phyloP scores from a whole-genome alignment of 805 yeast genomes.

The Candida takata region DNA sequence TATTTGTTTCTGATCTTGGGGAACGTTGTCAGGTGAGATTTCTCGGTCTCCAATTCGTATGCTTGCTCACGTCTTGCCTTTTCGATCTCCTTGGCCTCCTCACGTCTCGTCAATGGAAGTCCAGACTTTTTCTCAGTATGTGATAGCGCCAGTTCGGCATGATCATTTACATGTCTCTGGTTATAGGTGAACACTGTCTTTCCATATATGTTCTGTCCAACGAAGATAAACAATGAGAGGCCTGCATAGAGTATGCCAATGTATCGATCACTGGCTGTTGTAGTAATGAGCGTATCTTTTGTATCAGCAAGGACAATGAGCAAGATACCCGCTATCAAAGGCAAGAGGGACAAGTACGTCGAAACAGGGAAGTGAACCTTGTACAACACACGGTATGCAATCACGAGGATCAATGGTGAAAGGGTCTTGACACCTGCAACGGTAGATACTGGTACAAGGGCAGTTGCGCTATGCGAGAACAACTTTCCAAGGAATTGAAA shows the following conservation, averaged over 20 bases:
- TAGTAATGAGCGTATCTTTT: conserved; percentile 26
- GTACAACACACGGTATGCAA: conserved; percentile 46
- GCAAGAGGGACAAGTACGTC: conserved; percentile 46
- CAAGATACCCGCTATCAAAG: conserved; percentile 47
- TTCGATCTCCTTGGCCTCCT: conserved; percentile 10
- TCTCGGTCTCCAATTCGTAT: conserved; percentile 13
- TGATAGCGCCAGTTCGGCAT: conserved; percentile 19
- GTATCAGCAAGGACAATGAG: conserved; percentile 30
- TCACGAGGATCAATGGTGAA: conserved; percentile 54
- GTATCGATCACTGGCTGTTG: conserved; percentile 37
- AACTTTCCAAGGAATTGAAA: conserved; percentile 61
- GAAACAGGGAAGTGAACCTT: conserved; percentile 41
- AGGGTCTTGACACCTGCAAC: conserved; percentile 66
- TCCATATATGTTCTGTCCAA: conserved; percentile 80
- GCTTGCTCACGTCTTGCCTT: conserved; percentile 4
- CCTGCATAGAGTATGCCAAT: conserved; percentile 66
- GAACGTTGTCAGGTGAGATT: conserved; percentile 2
- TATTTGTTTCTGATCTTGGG: conserved; percentile 38
- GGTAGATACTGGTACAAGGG: conserved; percentile 59
- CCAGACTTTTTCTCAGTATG: neutral
- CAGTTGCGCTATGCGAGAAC: conserved; percentile 57
- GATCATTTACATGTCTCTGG: conserved; percentile 19
- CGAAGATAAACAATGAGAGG: conserved; percentile 66
- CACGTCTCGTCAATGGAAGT: conserved; percentile 4
- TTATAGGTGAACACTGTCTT: conserved; percentile 64